These are phyloP conservation scores for Copromyces sp. DNA, from an alignment of 495 filamentous ascomycete species.

Conservation along the genomic window DNA sequence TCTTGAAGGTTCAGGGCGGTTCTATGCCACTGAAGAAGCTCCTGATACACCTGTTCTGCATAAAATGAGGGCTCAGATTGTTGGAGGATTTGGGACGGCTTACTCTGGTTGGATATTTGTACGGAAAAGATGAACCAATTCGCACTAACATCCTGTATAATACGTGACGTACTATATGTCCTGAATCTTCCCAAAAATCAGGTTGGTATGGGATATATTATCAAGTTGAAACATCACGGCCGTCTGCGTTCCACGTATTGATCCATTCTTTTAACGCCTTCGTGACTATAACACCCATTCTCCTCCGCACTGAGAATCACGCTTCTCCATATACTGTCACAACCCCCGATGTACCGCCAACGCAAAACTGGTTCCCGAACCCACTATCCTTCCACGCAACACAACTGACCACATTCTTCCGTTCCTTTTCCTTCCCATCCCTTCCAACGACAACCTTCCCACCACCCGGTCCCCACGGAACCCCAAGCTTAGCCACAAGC, in stretches of 20 bases:
- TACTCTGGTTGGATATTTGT: neutral
- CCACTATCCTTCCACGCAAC: slow-evolving; percentile 67
- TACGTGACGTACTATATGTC: neutral
- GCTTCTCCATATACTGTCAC: slow-evolving; percentile 44
- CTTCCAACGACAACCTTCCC: slow-evolving; percentile 38
- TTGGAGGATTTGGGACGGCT: neutral
- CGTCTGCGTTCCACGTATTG: neutral
- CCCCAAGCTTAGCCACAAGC: slow-evolving; percentile 48
- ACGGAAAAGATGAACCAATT: neutral
- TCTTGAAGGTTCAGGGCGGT: neutral
- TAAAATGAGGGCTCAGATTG: neutral
- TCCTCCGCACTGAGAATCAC: slow-evolving; percentile 3
- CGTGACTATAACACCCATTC: neutral
- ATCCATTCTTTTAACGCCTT: neutral
- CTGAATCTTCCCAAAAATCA: neutral
- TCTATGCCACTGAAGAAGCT: neutral
- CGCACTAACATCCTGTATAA: too few species aligned
- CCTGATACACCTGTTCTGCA: neutral
- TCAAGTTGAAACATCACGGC: neutral
- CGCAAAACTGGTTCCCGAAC: slow-evolving; percentile 48
- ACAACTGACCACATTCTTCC: slow-evolving; percentile 42
- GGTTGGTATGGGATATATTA: neutral
- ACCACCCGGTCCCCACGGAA: slow-evolving; percentile 49
- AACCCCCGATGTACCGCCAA: slow-evolving; percentile 43
- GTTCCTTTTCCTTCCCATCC: slow-evolving; percentile 42